These are phyloP conservation scores for Aureobasidium melanogenum DNA, from an alignment of 2,329 filamentous ascomycete species.

Conservation along the genomic window DNA sequence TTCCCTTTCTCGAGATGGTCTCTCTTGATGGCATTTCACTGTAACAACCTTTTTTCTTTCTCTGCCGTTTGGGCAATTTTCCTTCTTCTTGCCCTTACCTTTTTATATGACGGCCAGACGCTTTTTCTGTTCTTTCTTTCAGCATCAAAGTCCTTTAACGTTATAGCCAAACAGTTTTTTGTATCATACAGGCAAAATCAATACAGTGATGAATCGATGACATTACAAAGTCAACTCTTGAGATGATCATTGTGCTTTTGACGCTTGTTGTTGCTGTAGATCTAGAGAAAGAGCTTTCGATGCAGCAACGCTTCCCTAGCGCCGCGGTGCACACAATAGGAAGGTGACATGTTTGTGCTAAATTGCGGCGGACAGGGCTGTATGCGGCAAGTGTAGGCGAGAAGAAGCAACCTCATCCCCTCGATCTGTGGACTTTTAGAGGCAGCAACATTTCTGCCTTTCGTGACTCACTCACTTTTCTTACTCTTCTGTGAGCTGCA, in stretches of 20 bases:
- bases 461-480: neutral
- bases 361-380: neutral
- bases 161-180: neutral
- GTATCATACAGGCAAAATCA: neutral
- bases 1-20: neutral
- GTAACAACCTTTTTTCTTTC: neutral
- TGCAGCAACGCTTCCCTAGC: too few species aligned
- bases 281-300: neutral
- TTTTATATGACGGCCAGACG: neutral
- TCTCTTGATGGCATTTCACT: neutral
- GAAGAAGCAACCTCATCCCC: neutral
- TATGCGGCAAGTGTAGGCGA: conserved; percentile 1
- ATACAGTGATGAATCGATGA: neutral
- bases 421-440: neutral
- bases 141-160: neutral
- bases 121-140: neutral
- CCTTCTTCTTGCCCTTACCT: neutral
- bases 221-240: too few species aligned
- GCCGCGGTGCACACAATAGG: neutral
- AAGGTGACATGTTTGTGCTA: neutral
- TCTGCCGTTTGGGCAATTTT: neutral
- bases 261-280: neutral
- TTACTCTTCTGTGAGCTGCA: neutral
- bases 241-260: neutral
- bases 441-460: neutral